These are phyloP conservation scores for Vigna radiata DNA, from an alignment of 306 rosid species.

Conservation along the genomic window DNA sequence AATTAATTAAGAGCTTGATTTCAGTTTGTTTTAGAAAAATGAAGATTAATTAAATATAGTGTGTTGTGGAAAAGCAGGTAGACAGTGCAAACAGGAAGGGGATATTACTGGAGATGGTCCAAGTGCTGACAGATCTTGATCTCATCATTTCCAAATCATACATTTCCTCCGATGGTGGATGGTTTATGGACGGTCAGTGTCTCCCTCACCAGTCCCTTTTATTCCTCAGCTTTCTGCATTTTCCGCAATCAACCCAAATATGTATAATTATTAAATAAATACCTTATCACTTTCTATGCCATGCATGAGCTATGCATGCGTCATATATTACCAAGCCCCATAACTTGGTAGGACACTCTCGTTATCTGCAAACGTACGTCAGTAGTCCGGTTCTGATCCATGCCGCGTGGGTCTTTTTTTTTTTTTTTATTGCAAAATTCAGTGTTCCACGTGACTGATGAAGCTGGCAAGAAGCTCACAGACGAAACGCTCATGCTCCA, in stretches of 20 bases:
- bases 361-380: constrained; percentile 9
- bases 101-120: constrained; percentile 94
- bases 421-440: constrained; percentile 48
- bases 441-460: constrained; percentile 94
- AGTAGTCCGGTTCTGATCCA: constrained; percentile 36
- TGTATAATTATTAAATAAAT: constrained; percentile 10
- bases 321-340: constrained; percentile 23
- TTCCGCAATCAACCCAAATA: not conserved
- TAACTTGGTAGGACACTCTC: constrained; percentile 1
- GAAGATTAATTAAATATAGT: not conserved
- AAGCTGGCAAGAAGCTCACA: constrained; percentile 77
- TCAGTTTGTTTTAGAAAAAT: not conserved
- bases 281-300: not conserved
- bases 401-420: constrained; percentile 37
- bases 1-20: not conserved
- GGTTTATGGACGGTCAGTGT: constrained; percentile 94
- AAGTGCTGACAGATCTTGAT: constrained; percentile 91
- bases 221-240: not conserved
- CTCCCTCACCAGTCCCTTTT: not conserved
- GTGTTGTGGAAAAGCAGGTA: constrained; percentile 58
- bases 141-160: constrained; percentile 91
- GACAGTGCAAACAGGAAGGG: constrained; percentile 97
- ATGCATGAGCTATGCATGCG: constrained; percentile 2
- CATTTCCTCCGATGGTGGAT: constrained; percentile 95
- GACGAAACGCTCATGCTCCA: constrained; percentile 72